Base-by-base conservation (phyloP, 768 basidiomycete genomes). In the Saitozyma sp. region DNA sequence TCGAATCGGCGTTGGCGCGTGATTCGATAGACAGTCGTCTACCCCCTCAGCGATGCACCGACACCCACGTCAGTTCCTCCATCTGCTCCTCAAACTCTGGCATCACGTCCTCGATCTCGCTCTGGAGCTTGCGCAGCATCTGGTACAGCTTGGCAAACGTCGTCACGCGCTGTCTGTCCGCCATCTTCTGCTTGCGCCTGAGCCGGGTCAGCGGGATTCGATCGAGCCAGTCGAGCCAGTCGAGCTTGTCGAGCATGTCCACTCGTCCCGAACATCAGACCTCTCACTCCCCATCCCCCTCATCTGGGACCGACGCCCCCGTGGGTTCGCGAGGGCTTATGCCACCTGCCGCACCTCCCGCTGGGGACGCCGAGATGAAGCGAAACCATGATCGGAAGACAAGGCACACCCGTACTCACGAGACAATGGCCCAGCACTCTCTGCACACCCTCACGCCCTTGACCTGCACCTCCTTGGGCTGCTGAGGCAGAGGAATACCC, bases 71-170 rank as follows among this genome's bases (percentile, higher is more conserved):
- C 42, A 94, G 82, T 9, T 83, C 85, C 48, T 89, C 76, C 38
- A 96, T 78, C 29, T 93, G 83, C 72, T 95, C 92, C 69, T 95
- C 91, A 75, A 95, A 94, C 65, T 88, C 86, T 3, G 92, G 92
- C 5, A 98, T 83, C 2, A 86, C 81, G 40, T 88, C 89, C 74
- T 92, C 90, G n/a, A 98, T 93, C 68, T 97, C 93, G 57, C 85
- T 84, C 81, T 99, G 93, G 8, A 96, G 80, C 45, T 72, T 77
- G 43, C 91, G 80, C 63, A 98, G 86, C 0, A 85, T 84, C 85
- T 92, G 78, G 53, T 96, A 89, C 38, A 94, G 82, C 68, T 84
- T 84, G 29, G 84, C 81, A 75, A 90, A 88, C 0, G 84, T 78
- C 8, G 90, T 88, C 2, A 86, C 82, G 46, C 82, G 81, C 4